Evolutionary conservation across 768 basidiomycete genomes (phyloP), one percentile per base, ranked within the genome.

Genomic region (Mycena alexandri): DNA sequence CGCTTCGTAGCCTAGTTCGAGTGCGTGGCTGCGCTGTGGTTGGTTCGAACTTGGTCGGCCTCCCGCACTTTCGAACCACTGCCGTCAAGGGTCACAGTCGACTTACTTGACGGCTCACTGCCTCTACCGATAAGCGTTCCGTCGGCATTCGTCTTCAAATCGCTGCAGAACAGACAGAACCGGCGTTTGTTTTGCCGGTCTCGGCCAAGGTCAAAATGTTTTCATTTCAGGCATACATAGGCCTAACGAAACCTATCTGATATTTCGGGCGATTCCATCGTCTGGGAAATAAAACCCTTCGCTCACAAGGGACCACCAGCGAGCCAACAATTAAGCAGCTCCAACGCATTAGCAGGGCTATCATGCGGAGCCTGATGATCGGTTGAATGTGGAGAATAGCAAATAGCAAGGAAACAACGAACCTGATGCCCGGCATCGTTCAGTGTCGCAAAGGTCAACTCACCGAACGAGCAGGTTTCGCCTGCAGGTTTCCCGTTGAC

Each of bases 321-420:
- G 53, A 86, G 55, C 85, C 84, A 86, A 50, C 75, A 76, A 55
- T 80, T 82, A 17, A 83, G 74, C 17, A 87, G 75, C 19, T 74
- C 79, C 33, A 87, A 75, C 10, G 84, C 76, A 62, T 84, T 80
- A 55, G 77, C 77, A 9, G 86, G 85, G 68, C 86, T 86, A 65
- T 89, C 86, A 65, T 85, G 84, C 2, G 89, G 88, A 38, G 81
- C 86, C 85, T 85, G 52, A 4, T 85, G 52, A 2, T 36, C 38
- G 29, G 38, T 5, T 38, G 38, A 14, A 14, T 38, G 3, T 10
- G 14, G 14, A 14, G 2, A 38, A 38, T 38, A 38, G 14, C 38
- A 38, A 10, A 38, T 38, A 38, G 38, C 11, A 58, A 7, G 21
- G 38, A 21, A 34, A 17, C 38, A 51, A 65, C 77, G 73, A 56